Evolutionary conservation across 208 protist species (phyloP), one percentile per base, ranked within the genome.

Genomic region (Trypanosoma caninum): DNA sequence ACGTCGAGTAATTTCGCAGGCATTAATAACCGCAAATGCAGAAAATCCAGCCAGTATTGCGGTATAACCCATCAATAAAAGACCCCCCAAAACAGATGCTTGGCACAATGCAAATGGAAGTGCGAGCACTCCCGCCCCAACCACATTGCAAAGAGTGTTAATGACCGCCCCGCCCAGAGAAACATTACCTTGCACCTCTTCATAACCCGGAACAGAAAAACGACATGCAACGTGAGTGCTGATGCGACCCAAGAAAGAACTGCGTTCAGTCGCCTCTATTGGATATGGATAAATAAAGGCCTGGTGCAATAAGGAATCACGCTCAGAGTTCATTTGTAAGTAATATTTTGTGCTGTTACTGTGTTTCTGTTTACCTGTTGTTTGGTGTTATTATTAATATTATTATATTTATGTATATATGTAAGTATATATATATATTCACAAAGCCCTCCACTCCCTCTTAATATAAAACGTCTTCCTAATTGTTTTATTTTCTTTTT

Each of bases 71-170:
- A 91, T 65, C 23, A 91, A 53, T 13, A 60, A 31, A 31, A 82
- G 23, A 6, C 60, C 80, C 0, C 75, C 64, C 11, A 82, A 16
- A 1, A 87, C 60, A 33, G 80, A 85, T 23, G 84, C 72, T 54
- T 82, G 72, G 68, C 80, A 81, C n/a, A 82, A 58, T 1, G 80
- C 84, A 34, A 91, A 71, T 16, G 84, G 80, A 9, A 91, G 55
- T 8, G 84, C 79, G 7, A 91, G 68, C 28, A 91, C 80, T 2
- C 80, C 84, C 5, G 84, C 84, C 13, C 84, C 84, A 56, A 91
- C 81, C 7, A 91, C 77, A 63, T 84, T 91, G 62, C 80, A 87
- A 0, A 87, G 56, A 6, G 84, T 91, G 59, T 91, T 91, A 41
- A 91, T 63, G 56, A 63, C 58, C 22, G 75, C 74, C 14, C 77